Evolutionary conservation across 192 early-diverging fungal genomes (phyloP).

Genomic region (Coemansia sp.): DNA sequence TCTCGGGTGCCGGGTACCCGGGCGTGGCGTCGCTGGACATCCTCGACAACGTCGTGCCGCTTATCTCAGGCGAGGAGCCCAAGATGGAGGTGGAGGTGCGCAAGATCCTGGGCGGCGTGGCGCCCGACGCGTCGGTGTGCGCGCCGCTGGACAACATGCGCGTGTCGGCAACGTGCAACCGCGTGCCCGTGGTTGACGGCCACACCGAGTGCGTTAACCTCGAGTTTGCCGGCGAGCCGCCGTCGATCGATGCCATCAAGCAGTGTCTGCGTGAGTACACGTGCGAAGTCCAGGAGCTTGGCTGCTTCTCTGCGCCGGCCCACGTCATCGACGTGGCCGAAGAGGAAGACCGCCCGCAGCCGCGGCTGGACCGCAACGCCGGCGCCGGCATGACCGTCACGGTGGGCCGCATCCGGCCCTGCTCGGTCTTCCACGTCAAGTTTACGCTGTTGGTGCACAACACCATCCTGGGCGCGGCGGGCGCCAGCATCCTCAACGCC

Average conservation of each 20-base stretch:
- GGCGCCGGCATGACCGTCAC: constrained; percentile 86
- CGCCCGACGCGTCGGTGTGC: constrained; percentile 49
- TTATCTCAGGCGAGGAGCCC: constrained; percentile 92
- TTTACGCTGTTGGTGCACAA: constrained; percentile 92
- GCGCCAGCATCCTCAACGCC: constrained; percentile 90
- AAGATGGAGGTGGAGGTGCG: constrained; percentile 94
- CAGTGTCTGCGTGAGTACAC: constrained; percentile 71
- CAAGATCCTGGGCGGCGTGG: constrained; percentile 86
- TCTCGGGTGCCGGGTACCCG: constrained; percentile 97
- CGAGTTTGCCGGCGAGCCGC: constrained; percentile 70
- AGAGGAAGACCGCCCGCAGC: constrained; percentile 88
- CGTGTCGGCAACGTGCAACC: constrained; percentile 95
- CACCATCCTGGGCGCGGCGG: constrained; percentile 95
- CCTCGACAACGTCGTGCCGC: constrained; percentile 93
- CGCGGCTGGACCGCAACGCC: constrained; percentile 84
- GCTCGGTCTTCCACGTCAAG: constrained; percentile 88
- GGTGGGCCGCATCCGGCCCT: constrained; percentile 86
- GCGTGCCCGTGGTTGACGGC: constrained; percentile 95
- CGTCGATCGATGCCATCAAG: constrained; percentile 75
- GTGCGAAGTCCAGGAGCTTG: constrained; percentile 77
- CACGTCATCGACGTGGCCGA: constrained; percentile 73
- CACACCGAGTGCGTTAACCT: constrained; percentile 90
- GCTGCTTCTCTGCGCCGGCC: constrained; percentile 77
- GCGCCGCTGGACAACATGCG: constrained; percentile 58
- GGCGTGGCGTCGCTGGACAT: constrained; percentile 95